phyloP scores from a whole-genome alignment of 257 asterid genomes.

The Solanum etuberosum region DNA sequence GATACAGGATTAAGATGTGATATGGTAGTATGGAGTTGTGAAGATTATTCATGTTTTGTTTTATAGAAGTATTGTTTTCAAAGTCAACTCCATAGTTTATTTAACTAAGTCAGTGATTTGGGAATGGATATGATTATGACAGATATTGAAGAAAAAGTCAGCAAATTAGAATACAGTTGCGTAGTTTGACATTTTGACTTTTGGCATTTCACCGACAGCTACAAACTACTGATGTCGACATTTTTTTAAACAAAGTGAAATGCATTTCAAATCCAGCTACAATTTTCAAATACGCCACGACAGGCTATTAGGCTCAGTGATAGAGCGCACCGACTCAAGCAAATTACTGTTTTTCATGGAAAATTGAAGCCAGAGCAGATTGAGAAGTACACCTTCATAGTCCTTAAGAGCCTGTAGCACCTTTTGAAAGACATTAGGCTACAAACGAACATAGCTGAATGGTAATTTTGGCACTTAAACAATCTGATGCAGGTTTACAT shows the following conservation, averaged over 20 bases:
- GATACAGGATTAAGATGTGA: neutral
- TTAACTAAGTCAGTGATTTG: neutral
- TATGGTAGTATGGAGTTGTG: neutral
- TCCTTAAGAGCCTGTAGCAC: constrained; percentile 23
- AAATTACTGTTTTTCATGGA: constrained; percentile 17
- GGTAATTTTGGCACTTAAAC: neutral
- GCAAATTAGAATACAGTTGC: neutral
- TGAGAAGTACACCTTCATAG: constrained; percentile 13
- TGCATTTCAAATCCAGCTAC: no score
- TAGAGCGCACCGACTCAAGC: constrained; percentile 1
- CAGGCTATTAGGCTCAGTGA: neutral
- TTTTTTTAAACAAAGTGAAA: neutral
- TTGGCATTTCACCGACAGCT: no score
- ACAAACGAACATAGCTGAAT: neutral
- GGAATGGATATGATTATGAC: neutral
- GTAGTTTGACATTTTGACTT: neutral
- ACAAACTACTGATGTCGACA: neutral
- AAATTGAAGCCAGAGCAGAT: constrained; percentile 16
- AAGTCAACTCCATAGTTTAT: neutral
- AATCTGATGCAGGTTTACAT: neutral
- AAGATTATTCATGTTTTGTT: neutral
- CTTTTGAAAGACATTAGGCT: constrained; percentile 9
- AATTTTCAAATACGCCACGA: neutral
- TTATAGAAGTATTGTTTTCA: neutral
- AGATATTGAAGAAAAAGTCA: neutral